Evolutionary conservation across 345 rosid species (phyloP), one percentile per base, ranked within the genome.

Genomic region (Odontarrhena argentea): DNA sequence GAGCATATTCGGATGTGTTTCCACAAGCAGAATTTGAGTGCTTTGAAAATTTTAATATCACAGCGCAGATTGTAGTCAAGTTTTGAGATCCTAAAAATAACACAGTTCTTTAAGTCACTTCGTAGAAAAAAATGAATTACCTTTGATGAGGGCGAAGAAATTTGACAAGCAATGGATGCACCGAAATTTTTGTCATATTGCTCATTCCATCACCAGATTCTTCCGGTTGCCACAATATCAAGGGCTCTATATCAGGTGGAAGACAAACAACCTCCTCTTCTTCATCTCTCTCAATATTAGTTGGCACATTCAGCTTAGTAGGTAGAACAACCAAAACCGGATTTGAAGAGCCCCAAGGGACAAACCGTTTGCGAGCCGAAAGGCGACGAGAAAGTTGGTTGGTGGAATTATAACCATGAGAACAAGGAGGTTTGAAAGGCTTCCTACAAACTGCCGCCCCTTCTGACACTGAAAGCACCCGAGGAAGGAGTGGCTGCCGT

Each of bases 111-210:
- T 26, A 48, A 9, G 60, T 68, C 34, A 57, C 25, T 71, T 34
- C n/a, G 48, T 48, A 40, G 59, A 60, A 47, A 67, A 5, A 46
- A 47, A 52, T 51, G 55, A 30, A 63, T 18, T 85, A 94, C 99
- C 99, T 88, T 82, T 94, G 99, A 86, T 94, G 99, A 60, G 96
- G 88, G 44, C 99, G 95, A 74, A 94, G 99, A 80, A 91, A 94
- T 63, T 68, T 80, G 50, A 88, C 96, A 36, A 94, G 96, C 84
- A 91, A 73, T 1, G 96, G 84, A 78, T 94, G 96, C 71, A 91
- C 99, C 25, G 55, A 65, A 32, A 94, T 87, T n/a, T 76, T 78
- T 46, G 68, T 66, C 26, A 63, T 44, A 72, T 52, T 74, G 50
- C 44, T 63, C 50, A 45, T 56, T 68, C 74, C 86, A 68, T 70